These are phyloP conservation scores for Lactuca saligna DNA, from an alignment of 129 eudicot genomes.

Conservation along the genomic window DNA sequence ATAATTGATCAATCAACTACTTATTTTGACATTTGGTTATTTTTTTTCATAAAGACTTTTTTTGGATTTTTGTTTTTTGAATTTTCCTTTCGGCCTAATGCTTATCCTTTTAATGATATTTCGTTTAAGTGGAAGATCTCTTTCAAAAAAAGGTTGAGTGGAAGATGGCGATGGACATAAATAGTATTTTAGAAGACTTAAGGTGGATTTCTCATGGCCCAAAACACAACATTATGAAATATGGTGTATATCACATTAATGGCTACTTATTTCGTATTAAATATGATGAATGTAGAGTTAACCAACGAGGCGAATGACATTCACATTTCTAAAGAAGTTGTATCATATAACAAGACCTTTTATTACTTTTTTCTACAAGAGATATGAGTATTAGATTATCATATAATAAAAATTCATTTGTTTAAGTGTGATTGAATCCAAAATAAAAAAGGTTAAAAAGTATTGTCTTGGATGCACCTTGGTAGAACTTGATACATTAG, in stretches of 20 bases:
- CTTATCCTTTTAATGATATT: background rate
- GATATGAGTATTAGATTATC: slow-evolving; percentile 1
- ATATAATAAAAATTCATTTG: background rate
- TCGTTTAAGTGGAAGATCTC: too few relatives aligned
- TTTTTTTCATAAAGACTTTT: background rate
- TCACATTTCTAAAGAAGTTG: background rate
- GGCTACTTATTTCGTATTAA: background rate
- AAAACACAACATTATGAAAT: background rate
- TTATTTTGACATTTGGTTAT: too few relatives aligned
- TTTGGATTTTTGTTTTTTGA: background rate
- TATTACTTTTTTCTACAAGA: background rate
- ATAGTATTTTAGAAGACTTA: background rate
- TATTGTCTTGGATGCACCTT: background rate
- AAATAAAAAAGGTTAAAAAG: background rate
- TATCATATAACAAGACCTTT: background rate
- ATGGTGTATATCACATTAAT: background rate
- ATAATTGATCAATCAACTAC: too few relatives aligned
- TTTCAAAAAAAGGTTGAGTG: background rate
- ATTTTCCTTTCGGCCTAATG: background rate
- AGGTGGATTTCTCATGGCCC: background rate
- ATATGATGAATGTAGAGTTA: background rate
- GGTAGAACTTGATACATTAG: too few relatives aligned
- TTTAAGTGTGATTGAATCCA: slow-evolving; percentile 2
- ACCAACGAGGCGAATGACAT: background rate
- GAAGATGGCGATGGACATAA: background rate